Conservation (phyloP, 768 basidiomycete genomes). For the Termitomyces titanicus region DNA sequence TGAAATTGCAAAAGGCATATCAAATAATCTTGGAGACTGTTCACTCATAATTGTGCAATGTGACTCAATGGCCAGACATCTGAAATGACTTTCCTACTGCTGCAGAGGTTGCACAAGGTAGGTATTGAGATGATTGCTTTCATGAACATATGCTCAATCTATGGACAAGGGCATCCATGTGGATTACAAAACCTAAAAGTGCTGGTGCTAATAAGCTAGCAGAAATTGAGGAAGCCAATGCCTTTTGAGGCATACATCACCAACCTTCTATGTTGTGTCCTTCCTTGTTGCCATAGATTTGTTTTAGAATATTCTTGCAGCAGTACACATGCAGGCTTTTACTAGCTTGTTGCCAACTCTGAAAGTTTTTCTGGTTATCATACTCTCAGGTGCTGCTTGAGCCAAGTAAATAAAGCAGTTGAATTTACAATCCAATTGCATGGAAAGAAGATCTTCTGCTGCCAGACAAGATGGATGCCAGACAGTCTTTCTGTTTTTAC, state of each 20-base stretch:
- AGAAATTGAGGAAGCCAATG: conserved; percentile 80
- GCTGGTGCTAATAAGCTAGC: conserved; percentile 57
- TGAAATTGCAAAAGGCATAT: conserved; percentile 28
- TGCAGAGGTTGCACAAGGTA: conserved; percentile 89
- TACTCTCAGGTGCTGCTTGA: no score
- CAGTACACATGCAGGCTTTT: no score
- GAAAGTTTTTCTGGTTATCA: no score
- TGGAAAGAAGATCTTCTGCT: no score
- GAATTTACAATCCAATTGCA: no score
- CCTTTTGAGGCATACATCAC: conserved; percentile 91
- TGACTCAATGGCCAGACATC: conserved; percentile 36
- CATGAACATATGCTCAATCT: conserved; percentile 3
- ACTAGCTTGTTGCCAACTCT: no score
- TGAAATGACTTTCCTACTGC: conserved; percentile 91
- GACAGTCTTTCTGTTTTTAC: no score
- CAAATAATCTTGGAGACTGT: conserved; percentile 31
- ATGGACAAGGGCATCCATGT: conserved; percentile 26
- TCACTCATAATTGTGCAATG: conserved; percentile 38
- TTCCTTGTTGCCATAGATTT: no score
- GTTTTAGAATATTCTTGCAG: no score
- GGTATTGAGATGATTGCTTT: conserved; percentile 19
- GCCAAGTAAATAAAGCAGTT: no score
- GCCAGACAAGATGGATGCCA: no score
- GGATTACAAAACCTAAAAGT: conserved; percentile 39
- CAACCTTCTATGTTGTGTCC: no score